Conservation (phyloP, 1,139 yeast genomes). For the Saccharomyces hybrid region DNA sequence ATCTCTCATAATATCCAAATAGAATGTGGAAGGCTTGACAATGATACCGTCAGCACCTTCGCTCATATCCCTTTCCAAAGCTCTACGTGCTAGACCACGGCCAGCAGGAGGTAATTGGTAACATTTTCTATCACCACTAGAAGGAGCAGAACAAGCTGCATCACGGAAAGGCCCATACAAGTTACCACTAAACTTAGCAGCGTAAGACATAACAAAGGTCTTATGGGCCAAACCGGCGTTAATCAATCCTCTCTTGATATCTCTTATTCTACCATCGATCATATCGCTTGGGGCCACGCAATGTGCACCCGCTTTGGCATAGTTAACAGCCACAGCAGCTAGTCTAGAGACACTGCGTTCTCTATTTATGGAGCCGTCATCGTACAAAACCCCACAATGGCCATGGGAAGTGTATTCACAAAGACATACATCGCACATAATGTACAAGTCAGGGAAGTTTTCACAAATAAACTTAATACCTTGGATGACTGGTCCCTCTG, state of each 20-base stretch:
- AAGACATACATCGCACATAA: constrained; percentile 90
- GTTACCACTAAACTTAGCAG: constrained; percentile 88
- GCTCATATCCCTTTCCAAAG: constrained; percentile 69
- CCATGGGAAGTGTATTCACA: constrained; percentile 97
- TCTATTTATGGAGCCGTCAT: constrained; percentile 78
- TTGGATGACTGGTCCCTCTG: constrained; percentile 86
- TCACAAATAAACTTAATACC: constrained; percentile 58
- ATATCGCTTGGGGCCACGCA: constrained; percentile 97
- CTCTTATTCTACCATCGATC: constrained; percentile 92
- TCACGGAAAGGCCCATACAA: constrained; percentile 97
- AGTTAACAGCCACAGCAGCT: constrained; percentile 91
- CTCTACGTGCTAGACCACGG: constrained; percentile 88
- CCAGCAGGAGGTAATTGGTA: constrained; percentile 94
- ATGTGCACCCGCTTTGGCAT: constrained; percentile 92
- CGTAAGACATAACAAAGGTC: constrained; percentile 83
- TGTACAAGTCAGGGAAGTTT: constrained; percentile 72
- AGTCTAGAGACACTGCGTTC: constrained; percentile 70
- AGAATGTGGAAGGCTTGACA: constrained; percentile 95
- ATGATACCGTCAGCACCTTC: constrained; percentile 97
- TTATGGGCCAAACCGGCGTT: constrained; percentile 81
- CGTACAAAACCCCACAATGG: constrained; percentile 85
- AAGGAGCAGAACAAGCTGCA: constrained; percentile 89
- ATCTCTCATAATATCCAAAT: constrained; percentile 81
- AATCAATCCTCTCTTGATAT: constrained; percentile 77
- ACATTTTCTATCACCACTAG: constrained; percentile 83